Evolutionary conservation across 2,329 filamentous ascomycete genomes (phyloP), one percentile per base, ranked within the genome.

Genomic region (Emericellopsis atlantica): DNA sequence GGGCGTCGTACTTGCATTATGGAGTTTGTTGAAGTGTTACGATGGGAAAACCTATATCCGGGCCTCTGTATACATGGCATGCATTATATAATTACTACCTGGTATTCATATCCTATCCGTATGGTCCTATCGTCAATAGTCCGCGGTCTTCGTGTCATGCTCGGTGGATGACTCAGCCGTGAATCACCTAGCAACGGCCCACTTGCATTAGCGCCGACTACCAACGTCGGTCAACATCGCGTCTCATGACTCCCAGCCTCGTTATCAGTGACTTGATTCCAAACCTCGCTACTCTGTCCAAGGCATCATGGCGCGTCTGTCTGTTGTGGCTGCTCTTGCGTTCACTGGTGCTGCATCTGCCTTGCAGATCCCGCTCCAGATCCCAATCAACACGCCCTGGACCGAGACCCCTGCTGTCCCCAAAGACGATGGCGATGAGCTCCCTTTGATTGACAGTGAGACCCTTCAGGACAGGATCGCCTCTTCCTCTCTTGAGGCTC

Each of bases 391-490:
- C 12, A 21, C 39, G 24, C 34, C 35, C 12, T 40, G 39, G 37
- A 14, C 26, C 9, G 32, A 21, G 21, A 21, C 10, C 31, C 12
- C 16, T 4, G 29, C 29, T 10, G 21, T 37, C 4, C 24, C 26
- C 35, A 11, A 51, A 16, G 40, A 33, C 23, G 29, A 44, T n/a
- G 36, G 43, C 18, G 44, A 45, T 38, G 47, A 53, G 35, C 44
- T 48, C 43, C 65, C 64, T 2, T 44, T 75, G 40, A 60, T 80
- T 37, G 68, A 70, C 52, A 72, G 71, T 37, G 61, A 74, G 51
- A 57, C 60, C 12, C 64, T 83, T 2, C 74, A 83, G 57, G 61
- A 59, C 14, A 62, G 62, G 44, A 80, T 86, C 57, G 65, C 61
- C 15, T 57, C 60, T 33, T 60, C 72, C 15, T 74, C 70, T 21